Percentiles rank a stretch among this genome's conserved stretches.
Evolutionary conservation across 257 asterid genomes (phyloP).

Genomic region (Datura wrightii): DNA sequence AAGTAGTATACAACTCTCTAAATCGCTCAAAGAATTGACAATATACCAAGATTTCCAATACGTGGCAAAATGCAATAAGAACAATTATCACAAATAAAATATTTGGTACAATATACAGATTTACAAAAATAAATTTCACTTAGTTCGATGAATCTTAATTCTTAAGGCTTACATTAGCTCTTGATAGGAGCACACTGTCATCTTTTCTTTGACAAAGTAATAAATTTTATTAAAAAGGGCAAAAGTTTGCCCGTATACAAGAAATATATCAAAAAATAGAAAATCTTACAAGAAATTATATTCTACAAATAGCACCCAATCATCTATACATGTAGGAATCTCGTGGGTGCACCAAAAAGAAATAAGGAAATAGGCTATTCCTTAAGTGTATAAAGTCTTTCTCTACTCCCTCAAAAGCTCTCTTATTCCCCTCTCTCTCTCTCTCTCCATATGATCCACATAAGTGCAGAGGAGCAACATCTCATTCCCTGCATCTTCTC

Average conservation of each 20-base stretch:
- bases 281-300: not conserved
- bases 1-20: conserved; percentile 12
- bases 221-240: not conserved
- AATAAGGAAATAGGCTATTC: conserved; percentile 14
- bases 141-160: not conserved
- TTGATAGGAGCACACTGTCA: not conserved
- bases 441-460: not conserved
- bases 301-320: conserved; percentile 3
- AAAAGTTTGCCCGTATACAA: not conserved
- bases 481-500: not conserved
- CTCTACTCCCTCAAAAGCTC: conserved; percentile 7
- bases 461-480: conserved; percentile 1
- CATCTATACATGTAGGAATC: not conserved
- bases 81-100: conserved; percentile 3
- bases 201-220: not conserved
- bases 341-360: not conserved
- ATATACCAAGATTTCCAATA: not conserved
- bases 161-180: not conserved
- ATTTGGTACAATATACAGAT: not conserved
- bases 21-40: not conserved
- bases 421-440: not conserved
- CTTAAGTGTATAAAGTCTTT: not conserved
- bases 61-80: not conserved
- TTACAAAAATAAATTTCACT: not conserved
- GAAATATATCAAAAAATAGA: not conserved